Percentiles rank a stretch among this genome's conserved stretches.
Evolutionary conservation across 192 early-diverging fungal genomes (phyloP).

Genomic region (Umbelopsis vinacea): DNA sequence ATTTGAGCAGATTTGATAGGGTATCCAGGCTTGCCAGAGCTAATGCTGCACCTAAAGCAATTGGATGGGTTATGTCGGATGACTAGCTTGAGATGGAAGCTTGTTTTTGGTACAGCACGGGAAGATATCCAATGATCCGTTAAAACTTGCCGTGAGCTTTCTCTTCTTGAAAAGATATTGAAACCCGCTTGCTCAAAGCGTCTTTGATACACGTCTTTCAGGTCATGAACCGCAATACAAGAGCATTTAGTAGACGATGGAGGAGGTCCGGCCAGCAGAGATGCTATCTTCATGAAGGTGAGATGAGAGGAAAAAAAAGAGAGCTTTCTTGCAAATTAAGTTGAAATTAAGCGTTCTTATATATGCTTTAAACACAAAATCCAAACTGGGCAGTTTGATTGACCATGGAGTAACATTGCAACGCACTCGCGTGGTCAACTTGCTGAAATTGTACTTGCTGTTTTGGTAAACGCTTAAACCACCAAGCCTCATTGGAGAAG

Average conservation of each 20-base stretch:
- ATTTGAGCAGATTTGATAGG: slow-evolving; percentile 33
- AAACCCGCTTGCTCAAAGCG: slow-evolving; percentile 22
- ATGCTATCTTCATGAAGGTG: neutral
- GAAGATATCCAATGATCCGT: neutral
- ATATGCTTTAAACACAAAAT: neutral
- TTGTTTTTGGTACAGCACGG: neutral
- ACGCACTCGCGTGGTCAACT: neutral
- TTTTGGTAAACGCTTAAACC: neutral
- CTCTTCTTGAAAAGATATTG: neutral
- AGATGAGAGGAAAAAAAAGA: neutral
- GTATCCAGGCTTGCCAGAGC: slow-evolving; percentile 33
- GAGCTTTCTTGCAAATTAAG: neutral
- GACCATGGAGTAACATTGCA: neutral
- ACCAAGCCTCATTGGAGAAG: neutral
- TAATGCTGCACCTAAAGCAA: slow-evolving; percentile 36
- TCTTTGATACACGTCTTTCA: slow-evolving; percentile 22
- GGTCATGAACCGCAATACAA: slow-evolving; percentile 2
- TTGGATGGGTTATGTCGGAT: slow-evolving; percentile 29
- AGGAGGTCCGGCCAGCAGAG: neutral
- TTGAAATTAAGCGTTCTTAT: neutral
- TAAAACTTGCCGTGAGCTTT: slow-evolving; percentile 16
- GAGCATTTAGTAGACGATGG: neutral
- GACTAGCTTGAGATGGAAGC: slow-evolving; percentile 34
- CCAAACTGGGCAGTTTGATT: slow-evolving; percentile 1
- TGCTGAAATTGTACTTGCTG: neutral